Base-by-base conservation (phyloP, 1,284 basidiomycete species). In the Fomitopsis palustris region DNA sequence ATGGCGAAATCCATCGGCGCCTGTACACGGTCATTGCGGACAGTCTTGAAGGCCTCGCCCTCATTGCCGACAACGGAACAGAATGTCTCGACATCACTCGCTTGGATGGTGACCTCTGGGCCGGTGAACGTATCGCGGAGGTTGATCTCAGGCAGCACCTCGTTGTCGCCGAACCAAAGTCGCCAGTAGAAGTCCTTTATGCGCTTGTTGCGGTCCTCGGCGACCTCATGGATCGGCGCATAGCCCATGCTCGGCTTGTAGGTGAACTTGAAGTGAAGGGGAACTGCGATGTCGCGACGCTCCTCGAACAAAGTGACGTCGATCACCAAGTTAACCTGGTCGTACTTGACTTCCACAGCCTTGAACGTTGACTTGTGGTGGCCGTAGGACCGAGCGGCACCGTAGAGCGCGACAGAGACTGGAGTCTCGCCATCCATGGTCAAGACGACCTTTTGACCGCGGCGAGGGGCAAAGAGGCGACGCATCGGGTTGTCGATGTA, bases 1-100 rank as follows among this genome's bases (percentile, higher is more conserved):
- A 99, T 99, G 57, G 95, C 95, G 71, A 97, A 98, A 79, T 99
- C 97, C 94, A 99, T 97, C 0, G 96, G 96, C 0, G 94, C 93
- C 69, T 89, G 85, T 37, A 93, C 84, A 33, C 77, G 80, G 51
- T 86, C 82, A 57, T 81, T 86, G 55, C 93, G 83, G 5, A 78
- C 85, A 27, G 83, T 80, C 82, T 95, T 93, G 84, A 96, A 99
- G 7, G 84, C 82, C 73, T 96, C 95, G 53, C 88, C 89, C 69
- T 95, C 89, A 74, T 98, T 98, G 45, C 95, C 96, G 59, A 98
- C 87, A 53, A 99, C 90, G 47, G 87, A 86, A 70, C 96, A 98
- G 83, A 99, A 99, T 29, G 83, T 81, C 75, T 96, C 92, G 33
- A 99, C 84, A 56, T 87, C 88, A 2, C 74, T 72, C 21, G 89